These are phyloP conservation scores for Bruguiera parviflora DNA, from an alignment of 345 rosid species.

Conservation along the genomic window DNA sequence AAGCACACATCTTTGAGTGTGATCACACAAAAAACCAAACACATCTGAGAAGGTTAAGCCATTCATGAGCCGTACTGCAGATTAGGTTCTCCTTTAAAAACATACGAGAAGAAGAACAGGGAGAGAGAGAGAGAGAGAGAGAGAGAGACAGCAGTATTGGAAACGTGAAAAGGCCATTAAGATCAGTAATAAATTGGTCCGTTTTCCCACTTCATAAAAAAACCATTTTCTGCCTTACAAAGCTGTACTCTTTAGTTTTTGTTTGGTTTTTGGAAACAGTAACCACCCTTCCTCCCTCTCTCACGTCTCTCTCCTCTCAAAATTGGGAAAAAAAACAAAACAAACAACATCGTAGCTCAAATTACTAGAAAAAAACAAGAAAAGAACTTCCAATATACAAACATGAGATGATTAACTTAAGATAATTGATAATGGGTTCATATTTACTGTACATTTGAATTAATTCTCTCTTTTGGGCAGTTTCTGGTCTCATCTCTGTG, in stretches of 20 bases:
- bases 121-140: not conserved
- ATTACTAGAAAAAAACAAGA: not conserved
- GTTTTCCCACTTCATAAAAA: not conserved
- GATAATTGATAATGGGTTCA: too few species aligned
- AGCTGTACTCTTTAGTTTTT: not conserved
- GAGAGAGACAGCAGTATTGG: constrained; percentile 13
- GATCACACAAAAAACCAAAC: not conserved
- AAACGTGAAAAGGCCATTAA: constrained; percentile 15
- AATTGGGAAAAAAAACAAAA: not conserved
- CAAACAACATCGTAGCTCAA: not conserved
- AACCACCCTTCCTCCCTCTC: not conserved
- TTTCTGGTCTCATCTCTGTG: too few species aligned
- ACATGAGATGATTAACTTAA: too few species aligned
- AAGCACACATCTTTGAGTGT: not conserved
- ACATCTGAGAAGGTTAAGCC: not conserved
- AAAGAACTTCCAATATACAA: not conserved
- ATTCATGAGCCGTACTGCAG: not conserved
- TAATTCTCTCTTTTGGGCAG: too few species aligned
- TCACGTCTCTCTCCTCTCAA: not conserved
- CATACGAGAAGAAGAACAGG: not conserved
- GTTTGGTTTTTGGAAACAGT: not conserved
- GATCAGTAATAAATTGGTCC: constrained; percentile 1
- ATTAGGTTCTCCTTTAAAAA: not conserved
- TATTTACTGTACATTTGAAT: too few species aligned
- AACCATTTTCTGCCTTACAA: not conserved